Conservation (phyloP, 2,329 filamentous ascomycete genomes). For the Ophiostoma quercus region DNA sequence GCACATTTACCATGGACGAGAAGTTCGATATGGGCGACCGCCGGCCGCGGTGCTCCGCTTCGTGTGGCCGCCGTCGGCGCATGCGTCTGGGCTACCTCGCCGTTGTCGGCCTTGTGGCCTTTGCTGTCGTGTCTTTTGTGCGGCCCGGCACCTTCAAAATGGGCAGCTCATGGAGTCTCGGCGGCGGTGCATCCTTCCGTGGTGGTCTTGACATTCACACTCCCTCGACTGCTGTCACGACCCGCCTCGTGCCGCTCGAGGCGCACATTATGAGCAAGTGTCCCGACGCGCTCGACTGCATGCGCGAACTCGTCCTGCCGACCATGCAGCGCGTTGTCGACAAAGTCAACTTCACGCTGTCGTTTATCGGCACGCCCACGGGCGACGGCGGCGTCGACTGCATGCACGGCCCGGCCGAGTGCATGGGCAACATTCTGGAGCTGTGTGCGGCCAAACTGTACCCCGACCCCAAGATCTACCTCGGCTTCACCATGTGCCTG, state of each 20-base stretch:
- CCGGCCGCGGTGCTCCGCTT: neutral
- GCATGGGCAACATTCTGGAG: slow-evolving; percentile 87
- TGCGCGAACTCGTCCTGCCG: slow-evolving; percentile 75
- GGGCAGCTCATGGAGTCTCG: neutral
- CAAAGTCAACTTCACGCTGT: slow-evolving; percentile 86
- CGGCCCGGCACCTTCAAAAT: slow-evolving; percentile 15
- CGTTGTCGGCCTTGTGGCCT: slow-evolving; percentile 20
- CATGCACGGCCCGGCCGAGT: slow-evolving; percentile 85
- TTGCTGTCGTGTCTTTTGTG: slow-evolving; percentile 24
- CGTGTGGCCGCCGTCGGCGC: slow-evolving; percentile 19
- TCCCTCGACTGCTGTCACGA: neutral
- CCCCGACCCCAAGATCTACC: slow-evolving; percentile 76
- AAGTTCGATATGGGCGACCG: slow-evolving; percentile 4
- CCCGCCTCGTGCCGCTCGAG: slow-evolving; percentile 67
- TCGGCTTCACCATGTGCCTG: slow-evolving; percentile 92
- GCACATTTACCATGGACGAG: slow-evolving; percentile 3
- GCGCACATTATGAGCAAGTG: slow-evolving; percentile 98
- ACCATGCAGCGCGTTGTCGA: slow-evolving; percentile 75
- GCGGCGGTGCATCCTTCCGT: neutral
- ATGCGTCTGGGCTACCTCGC: slow-evolving; percentile 19
- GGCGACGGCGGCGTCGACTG: slow-evolving; percentile 78
- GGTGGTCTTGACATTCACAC: neutral
- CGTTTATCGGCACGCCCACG: slow-evolving; percentile 69
- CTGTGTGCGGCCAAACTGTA: slow-evolving; percentile 82
- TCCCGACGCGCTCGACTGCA: slow-evolving; percentile 76